Base-by-base conservation (phyloP, 2,329 filamentous ascomycete genomes). In the Ophiostoma ips region DNA sequence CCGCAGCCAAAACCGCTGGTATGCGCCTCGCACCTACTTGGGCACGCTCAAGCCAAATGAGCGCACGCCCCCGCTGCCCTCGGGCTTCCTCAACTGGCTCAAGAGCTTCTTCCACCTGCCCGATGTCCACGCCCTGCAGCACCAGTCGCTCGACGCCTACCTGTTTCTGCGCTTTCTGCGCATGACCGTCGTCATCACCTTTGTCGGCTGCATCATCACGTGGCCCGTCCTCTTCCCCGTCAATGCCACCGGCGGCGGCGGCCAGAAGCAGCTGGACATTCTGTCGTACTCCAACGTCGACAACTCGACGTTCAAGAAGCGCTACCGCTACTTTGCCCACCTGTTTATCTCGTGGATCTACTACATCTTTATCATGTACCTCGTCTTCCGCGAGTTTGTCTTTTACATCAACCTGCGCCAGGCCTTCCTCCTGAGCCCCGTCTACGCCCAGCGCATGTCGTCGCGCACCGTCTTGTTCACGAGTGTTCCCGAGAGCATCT, bases 381-480 rank as follows among this genome's bases (percentile, higher is more conserved):
- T 87, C 58, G 79, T 98, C 50, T 88, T 87, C 35, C 80, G 92
- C 55, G 92, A 98, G 66, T 81, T 82, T 61, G 83, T 98, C 59
- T 96, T 83, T 75, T 94, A 88, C 66, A 87, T 96, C 69, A 95
- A 94, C 60, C 68, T 98, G 48, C 85, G 90, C 56, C 92, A 96
- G 67, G 90, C 90, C 1, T 96, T 94, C 68, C 77, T 89, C 16
- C 73, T 94, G 51, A 88, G 87, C 10, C 87, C 86, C 1, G 72
- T 85, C 48, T 90, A 95, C 62, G 77, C 87, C 24, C 83, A 81
- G 58, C 84, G 89, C 21, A 79, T 96, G 41, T 96, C 90, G 0
- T 90, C 89, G 1, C 80, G 88, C 36, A 96, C 90, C 2, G 89
- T 98, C 6, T 77, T 98, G 12, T 88, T 95, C 64, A 84, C 87